Base-by-base conservation (phyloP, 148 eudicot species). In the Rhododendron simsii region DNA sequence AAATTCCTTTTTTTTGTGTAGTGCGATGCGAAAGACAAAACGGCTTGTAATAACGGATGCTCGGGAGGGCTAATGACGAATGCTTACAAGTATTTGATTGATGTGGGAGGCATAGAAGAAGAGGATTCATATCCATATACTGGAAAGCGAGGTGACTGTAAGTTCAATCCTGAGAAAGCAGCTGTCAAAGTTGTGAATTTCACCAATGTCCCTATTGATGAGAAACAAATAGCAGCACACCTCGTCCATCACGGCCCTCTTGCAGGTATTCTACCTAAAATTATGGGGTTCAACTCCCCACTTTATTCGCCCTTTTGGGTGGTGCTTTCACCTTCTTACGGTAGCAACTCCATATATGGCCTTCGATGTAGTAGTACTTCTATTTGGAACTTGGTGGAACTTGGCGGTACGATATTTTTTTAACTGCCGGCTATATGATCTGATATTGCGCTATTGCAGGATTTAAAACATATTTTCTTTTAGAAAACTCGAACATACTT, bases 11-110 rank as follows among this genome's bases (percentile, higher is more conserved):
- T 18, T 2, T 63, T 0, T 18, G 74, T 88, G 47, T 47, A 96
- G 97, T 96, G 99, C 81, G 98, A 95, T 84, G 35, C 82, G 2
- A 89, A 21, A 3, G 90, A 94, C 86, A 92, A 85, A 84, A 83
- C 20, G 4, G 92, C 93, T n/a, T 96, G 99, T 75, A 91, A 96
- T 45, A 75, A 73, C 0, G 99, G 98, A 15, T 96, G 99, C 81
- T 83, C 39, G 1, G 99, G 99, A 1, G 99, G 98, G 16, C 93
- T 96, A 4, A 96, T 96, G 99, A 96, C 95, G 4, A 96, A 91
- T 88, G 99, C 99, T 2, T 96, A 92, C 86, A 90, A 88, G 81
- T 96, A 96, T 83, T 75, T 95, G 85, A 90, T 96, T 23, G 88
- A 93, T 33, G 94, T 94, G 0, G 99, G 99, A 81, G 99, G 99